Conservation (phyloP, 208 protist species). For the Acanthamoeba lenticulata region DNA sequence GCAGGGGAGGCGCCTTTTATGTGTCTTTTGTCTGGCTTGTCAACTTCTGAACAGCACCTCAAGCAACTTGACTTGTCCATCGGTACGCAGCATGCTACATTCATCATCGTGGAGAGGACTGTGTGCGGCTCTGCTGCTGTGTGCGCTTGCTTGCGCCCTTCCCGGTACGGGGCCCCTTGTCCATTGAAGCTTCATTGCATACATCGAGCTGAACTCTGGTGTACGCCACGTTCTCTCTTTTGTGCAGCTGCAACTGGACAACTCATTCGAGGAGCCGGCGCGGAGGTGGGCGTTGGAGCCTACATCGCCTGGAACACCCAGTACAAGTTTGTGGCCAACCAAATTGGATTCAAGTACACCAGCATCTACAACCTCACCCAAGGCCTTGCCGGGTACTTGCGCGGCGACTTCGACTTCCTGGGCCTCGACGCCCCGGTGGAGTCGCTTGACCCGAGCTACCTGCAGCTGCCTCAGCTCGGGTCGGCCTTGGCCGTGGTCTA, state of each 20-base stretch:
- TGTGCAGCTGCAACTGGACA: not conserved
- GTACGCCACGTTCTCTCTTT: not conserved
- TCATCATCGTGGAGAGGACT: no score
- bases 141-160: no score
- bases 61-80: no score
- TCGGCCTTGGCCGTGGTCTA: not conserved
- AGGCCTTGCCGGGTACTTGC: not conserved
- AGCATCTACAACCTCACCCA: slow-evolving; percentile 10
- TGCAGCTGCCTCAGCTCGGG: not conserved
- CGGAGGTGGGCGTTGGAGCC: not conserved
- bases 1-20: no score
- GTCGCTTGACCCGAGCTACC: not conserved
- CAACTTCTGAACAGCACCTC: no score
- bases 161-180: no score
- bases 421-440: not conserved
- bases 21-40: no score
- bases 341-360: not conserved
- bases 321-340: slow-evolving; percentile 17
- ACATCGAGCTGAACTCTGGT: no score
- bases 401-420: not conserved
- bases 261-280: not conserved
- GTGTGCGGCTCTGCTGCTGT: no score
- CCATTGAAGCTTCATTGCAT: no score
- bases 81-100: no score
- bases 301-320: not conserved